Percentiles rank a stretch among this genome's conserved stretches.
phyloP scores from a whole-genome alignment of 768 basidiomycete species.

The Calvatia gigantea region DNA sequence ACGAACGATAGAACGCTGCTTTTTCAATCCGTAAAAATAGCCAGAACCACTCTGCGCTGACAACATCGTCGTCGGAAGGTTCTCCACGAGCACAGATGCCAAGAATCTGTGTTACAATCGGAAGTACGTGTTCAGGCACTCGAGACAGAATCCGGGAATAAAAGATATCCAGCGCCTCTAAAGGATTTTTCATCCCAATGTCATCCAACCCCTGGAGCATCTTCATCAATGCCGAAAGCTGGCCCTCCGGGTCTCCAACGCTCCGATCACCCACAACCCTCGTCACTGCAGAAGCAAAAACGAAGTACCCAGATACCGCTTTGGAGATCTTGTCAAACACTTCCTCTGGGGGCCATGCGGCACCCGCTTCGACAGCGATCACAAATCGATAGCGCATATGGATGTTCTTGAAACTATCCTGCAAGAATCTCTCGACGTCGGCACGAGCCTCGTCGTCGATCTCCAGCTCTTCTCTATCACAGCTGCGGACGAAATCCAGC shows the following conservation, averaged over 20 bases:
- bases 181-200: not conserved
- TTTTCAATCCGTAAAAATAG: not conserved
- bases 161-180: not conserved
- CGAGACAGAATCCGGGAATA: not conserved
- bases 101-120: not conserved
- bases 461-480: not conserved
- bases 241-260: not conserved
- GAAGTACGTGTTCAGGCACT: not conserved
- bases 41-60: not conserved
- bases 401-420: not conserved
- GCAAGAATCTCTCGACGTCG: not conserved
- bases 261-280: not conserved
- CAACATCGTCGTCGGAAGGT: too few relatives aligned
- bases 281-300: not conserved
- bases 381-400: not conserved
- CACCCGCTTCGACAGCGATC: not conserved
- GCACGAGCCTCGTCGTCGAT: not conserved
- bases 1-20: not conserved
- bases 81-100: not conserved
- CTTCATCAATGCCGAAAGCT: not conserved
- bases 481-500: not conserved
- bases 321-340: not conserved
- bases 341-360: not conserved
- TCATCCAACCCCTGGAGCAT: not conserved
- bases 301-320: not conserved